A percentile compares a stretch with the other conserved stretches of the same genome.
phyloP scores from a whole-genome alignment of 169 alveolate genomes.

The Perkinsus olseni region DNA sequence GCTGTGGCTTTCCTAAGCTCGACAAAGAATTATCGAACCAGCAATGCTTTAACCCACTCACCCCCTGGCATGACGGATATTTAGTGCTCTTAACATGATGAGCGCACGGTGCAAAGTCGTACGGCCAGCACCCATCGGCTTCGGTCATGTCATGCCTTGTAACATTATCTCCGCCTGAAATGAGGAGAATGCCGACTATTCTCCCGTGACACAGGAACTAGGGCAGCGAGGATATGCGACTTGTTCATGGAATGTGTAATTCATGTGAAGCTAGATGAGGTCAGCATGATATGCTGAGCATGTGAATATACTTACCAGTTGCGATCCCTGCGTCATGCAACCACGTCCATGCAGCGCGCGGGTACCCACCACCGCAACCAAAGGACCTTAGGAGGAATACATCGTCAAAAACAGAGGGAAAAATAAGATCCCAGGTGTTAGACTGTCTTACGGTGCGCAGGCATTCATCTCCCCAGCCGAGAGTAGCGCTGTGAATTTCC shows the following conservation, averaged over 20 bases:
- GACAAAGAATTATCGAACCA: neutral
- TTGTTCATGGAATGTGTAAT: too few species aligned
- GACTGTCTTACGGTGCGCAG: neutral
- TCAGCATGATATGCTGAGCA: too few species aligned
- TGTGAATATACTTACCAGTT: neutral
- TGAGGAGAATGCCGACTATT: neutral
- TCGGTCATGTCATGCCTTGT: neutral
- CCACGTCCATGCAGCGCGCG: constrained; percentile 46
- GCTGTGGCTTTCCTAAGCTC: too few species aligned
- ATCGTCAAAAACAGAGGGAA: neutral
- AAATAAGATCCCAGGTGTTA: neutral
- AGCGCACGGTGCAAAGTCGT: constrained; percentile 25
- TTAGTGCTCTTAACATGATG: constrained; percentile 19
- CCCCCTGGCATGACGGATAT: neutral
- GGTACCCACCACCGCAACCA: constrained; percentile 67
- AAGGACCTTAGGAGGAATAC: neutral
- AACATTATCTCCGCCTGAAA: neutral
- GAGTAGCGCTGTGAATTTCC: neutral
- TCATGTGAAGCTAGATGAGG: too few species aligned
- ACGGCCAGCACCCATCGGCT: constrained; percentile 39
- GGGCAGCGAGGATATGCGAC: too few species aligned
- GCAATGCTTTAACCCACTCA: neutral
- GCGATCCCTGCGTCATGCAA: neutral
- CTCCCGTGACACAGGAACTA: too few species aligned
- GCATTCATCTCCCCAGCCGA: neutral